A percentile compares a stretch with the other conserved stretches of the same genome.
Conservation (phyloP, 2,329 filamentous ascomycete species). For the Lachnellula willkommii region DNA sequence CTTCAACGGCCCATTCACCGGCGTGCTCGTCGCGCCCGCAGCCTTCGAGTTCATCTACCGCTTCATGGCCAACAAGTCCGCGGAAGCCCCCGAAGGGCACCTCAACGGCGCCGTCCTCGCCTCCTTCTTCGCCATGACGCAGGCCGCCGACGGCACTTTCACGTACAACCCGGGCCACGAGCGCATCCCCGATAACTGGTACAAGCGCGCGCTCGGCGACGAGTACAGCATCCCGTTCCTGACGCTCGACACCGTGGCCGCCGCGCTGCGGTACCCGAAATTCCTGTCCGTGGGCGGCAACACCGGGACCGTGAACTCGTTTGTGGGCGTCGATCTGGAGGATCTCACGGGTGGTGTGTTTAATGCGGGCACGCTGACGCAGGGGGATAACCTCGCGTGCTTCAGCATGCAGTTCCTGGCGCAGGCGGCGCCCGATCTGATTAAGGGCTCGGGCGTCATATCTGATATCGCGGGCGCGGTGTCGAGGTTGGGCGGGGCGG, state of each 20-base stretch:
- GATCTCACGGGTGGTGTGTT: slow-evolving; percentile 38
- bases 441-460: neutral
- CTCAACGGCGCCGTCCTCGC: slow-evolving; percentile 32
- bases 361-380: slow-evolving; percentile 37
- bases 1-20: slow-evolving; percentile 40
- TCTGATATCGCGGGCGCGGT: neutral
- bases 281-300: slow-evolving; percentile 43
- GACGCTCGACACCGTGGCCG: slow-evolving; percentile 36
- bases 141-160: slow-evolving; percentile 18
- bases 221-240: slow-evolving; percentile 38
- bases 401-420: slow-evolving; percentile 35
- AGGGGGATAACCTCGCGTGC: slow-evolving; percentile 45
- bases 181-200: slow-evolving; percentile 26
- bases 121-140: slow-evolving; percentile 27
- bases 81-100: slow-evolving; percentile 32
- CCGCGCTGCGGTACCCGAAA: slow-evolving; percentile 28
- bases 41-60: slow-evolving; percentile 24
- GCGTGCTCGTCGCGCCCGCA: slow-evolving; percentile 18
- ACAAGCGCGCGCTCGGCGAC: slow-evolving; percentile 23
- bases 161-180: slow-evolving; percentile 7
- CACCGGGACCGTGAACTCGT: slow-evolving; percentile 45
- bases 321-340: slow-evolving; percentile 40
- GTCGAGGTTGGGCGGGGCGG: neutral
- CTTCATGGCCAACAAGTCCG: slow-evolving; percentile 25
- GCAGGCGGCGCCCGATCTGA: slow-evolving; percentile 2